Evolutionary conservation across 352 stramenopile genomes (phyloP), one percentile per base, ranked within the genome.

Genomic region (Peronospora farinosa): DNA sequence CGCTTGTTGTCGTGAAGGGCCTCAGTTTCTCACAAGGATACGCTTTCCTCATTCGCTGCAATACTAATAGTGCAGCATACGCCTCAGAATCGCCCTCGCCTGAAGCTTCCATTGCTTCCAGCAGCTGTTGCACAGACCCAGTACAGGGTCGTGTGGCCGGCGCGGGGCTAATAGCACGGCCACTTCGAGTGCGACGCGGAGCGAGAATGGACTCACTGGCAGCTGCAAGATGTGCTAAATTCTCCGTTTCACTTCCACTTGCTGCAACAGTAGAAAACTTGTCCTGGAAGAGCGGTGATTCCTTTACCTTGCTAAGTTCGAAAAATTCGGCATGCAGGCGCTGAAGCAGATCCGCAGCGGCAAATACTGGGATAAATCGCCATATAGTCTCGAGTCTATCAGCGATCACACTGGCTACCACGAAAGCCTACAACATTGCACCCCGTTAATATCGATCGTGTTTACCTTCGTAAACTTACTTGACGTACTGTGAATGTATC

Each of bases 291-390:
- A 90, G 51, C 12, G 78, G 88, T 28, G 73, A 60, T 10, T 72
- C 71, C 31, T 88, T 66, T 0, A 60, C 60, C 41, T 81, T 81
- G 27, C 57, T 74, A 33, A 74, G 59, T 36, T 80, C 53, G 31
- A 94, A 91, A 44, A 94, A 94, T 46, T 89, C 79, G 0, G 66
- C 35, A 36, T 89, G 69, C 8, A 92, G 51, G 19, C 81, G 77
- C 57, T 94, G 83, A 15, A 94, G 58, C 9, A 90, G 53, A 49
- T 94, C 83, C 2, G 83, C 83, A 27, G 72, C 83, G 41, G 65
- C 79, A 54, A 94, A 94, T 5, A 90, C 77, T 0, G 83, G 83
- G 15, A 94, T 90, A 27, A 86, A 88, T 11, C 69, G 52, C 67
- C 71, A 83, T 54, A 94, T 84, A 3, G 71, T 91, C 7, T 66